Evolutionary conservation across 805 yeast genomes (phyloP), one percentile per base, ranked within the genome.

Genomic region (Saturnispora quitensis): DNA sequence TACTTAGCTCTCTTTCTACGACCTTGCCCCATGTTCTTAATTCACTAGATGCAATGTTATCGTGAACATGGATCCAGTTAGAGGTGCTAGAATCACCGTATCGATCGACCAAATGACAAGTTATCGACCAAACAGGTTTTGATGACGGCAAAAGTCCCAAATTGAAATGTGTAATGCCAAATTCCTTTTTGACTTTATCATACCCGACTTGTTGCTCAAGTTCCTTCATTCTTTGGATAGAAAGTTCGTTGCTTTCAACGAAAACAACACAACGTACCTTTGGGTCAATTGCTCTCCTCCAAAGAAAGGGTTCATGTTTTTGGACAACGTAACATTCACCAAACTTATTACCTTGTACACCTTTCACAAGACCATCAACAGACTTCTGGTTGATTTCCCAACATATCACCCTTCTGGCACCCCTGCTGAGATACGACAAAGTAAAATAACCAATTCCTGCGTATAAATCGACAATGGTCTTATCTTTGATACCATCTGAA

Each of bases 341-440:
- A 61, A 74, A 70, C 9, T 67, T 65, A 56, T 81, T 84, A 3
- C 58, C 62, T 2, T 51, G 40, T 4, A 83, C 73, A 1, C 89
- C 89, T 42, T 80, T 69, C 2, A 67, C 59, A 38, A 88, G 69
- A 0, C 95, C 96, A 57, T 82, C 80, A 4, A 84, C 74, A 44
- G 91, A 84, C 93, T 93, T 87, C 2, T 88, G 86, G 59, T 89
- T 88, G 43, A 88, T 65, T 55, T 88, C 96, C 88, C 95, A 88
- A 60, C 95, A 82, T 46, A 81, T 74, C 1, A 86, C 67, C 17
- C 68, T 62, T 7, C 66, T 60, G 2, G 89, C 87, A 1, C 75
- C 74, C 28, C 73, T 68, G 46, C 69, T 70, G 44, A 85, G 68
- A 60, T 89, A 88, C 45, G 86, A 73, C 25, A 89, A 67, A 6